A percentile compares a stretch with the other conserved stretches of the same genome.
phyloP scores from a whole-genome alignment of 2,329 filamentous ascomycete genomes.

The Escovopsis sp. region DNA sequence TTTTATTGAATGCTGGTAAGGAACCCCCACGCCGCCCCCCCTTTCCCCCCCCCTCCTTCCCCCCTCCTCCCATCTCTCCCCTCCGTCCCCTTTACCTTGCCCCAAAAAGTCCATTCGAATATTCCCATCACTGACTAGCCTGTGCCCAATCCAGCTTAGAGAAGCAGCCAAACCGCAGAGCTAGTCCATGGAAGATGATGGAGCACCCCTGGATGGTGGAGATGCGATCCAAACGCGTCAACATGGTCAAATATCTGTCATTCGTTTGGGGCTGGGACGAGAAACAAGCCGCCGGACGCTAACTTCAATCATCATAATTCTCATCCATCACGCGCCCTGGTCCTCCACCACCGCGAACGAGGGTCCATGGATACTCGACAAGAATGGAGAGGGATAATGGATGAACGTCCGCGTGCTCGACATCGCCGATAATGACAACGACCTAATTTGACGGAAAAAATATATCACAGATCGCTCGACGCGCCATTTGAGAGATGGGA shows the following conservation, averaged over 20 bases:
- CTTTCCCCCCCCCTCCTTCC: background rate
- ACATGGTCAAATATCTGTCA: constrained; percentile 86
- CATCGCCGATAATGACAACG: too few species aligned
- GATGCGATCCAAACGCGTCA: constrained; percentile 90
- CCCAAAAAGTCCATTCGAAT: too few species aligned
- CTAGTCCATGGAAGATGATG: constrained; percentile 95
- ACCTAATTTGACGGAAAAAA: too few species aligned
- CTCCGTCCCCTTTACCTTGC: constrained; percentile 11
- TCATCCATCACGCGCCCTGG: too few species aligned
- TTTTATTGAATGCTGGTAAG: constrained; percentile 98
- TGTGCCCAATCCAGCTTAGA: constrained; percentile 85
- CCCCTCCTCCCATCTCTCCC: constrained; percentile 7
- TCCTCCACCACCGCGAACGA: too few species aligned
- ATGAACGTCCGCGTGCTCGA: too few species aligned
- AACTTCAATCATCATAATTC: too few species aligned
- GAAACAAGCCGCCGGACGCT: constrained; percentile 4
- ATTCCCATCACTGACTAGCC: too few species aligned
- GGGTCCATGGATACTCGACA: too few species aligned
- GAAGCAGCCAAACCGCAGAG: constrained; percentile 74
- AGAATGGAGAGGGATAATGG: too few species aligned
- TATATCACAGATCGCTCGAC: too few species aligned
- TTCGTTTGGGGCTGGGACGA: constrained; percentile 97
- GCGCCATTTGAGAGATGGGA: too few species aligned
- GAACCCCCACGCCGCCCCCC: constrained; percentile 11
- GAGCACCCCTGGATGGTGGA: constrained; percentile 98